These are phyloP conservation scores for Nigrospora osmanthi DNA, from an alignment of 2,329 filamentous ascomycete genomes.

Conservation along the genomic window DNA sequence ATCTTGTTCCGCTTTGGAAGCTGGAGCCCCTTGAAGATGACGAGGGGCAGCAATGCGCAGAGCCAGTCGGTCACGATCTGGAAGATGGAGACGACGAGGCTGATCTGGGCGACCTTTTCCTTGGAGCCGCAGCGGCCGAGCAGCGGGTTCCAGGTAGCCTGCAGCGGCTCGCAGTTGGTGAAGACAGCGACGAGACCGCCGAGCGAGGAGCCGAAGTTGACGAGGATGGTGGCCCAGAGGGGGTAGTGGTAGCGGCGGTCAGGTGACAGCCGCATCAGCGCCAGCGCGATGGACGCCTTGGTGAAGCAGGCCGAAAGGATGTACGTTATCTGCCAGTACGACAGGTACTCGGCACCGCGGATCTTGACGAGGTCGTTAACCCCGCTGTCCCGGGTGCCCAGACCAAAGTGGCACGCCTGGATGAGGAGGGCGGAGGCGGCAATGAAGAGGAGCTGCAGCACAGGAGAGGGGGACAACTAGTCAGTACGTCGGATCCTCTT, in stretches of 20 bases:
- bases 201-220: background rate
- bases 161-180: conserved; percentile 10
- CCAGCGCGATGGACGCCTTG: conserved; percentile 13
- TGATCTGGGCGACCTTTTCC: conserved; percentile 7
- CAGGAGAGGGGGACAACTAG: too few species aligned
- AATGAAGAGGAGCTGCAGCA: too few species aligned
- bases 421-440: too few species aligned
- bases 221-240: conserved; percentile 4
- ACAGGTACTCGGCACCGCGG: conserved; percentile 3
- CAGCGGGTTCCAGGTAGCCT: conserved; percentile 11
- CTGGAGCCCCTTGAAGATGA: conserved; percentile 16
- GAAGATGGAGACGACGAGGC: conserved; percentile 11
- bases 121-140: conserved; percentile 5
- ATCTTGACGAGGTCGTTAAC: conserved; percentile 1
- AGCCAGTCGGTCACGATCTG: conserved; percentile 18
- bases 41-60: conserved; percentile 19
- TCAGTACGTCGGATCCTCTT: too few species aligned
- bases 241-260: background rate
- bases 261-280: conserved; percentile 7
- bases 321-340: conserved; percentile 9
- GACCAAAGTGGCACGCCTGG: background rate
- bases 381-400: conserved; percentile 2
- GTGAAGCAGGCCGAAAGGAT: conserved; percentile 10
- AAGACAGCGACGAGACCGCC: conserved; percentile 11
- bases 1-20: conserved; percentile 15